These are phyloP conservation scores for Lachancea meyersii DNA, from an alignment of 805 yeast species.

Conservation along the genomic window DNA sequence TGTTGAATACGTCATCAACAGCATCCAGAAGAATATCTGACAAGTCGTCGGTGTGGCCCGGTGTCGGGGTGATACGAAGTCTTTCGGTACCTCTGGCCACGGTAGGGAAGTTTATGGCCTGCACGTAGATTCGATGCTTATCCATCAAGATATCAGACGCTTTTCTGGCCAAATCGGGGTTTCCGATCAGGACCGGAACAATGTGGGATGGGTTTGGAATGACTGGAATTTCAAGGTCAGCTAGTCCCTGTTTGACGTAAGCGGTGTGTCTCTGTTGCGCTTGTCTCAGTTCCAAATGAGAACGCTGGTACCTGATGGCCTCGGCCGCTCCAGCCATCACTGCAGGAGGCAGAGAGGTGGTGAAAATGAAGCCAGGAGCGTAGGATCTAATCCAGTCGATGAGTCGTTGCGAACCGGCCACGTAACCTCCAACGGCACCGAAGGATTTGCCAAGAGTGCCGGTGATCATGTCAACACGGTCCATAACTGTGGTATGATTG, in stretches of 20 bases:
- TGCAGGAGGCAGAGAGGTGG: slow-evolving; percentile 96
- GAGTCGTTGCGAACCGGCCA: slow-evolving; percentile 77
- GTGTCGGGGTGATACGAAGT: slow-evolving; percentile 97
- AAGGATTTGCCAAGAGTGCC: slow-evolving; percentile 97
- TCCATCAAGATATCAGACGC: slow-evolving; percentile 87
- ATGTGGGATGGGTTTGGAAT: slow-evolving; percentile 97
- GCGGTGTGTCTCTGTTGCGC: slow-evolving; percentile 80
- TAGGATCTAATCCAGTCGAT: slow-evolving; percentile 94
- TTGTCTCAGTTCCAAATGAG: slow-evolving; percentile 69
- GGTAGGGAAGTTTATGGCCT: slow-evolving; percentile 97
- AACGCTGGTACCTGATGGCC: slow-evolving; percentile 79
- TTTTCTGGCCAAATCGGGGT: slow-evolving; percentile 82
- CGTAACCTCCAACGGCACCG: slow-evolving; percentile 96
- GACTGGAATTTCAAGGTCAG: slow-evolving; percentile 78
- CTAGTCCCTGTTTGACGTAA: slow-evolving; percentile 71
- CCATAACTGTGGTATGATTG: slow-evolving; percentile 58
- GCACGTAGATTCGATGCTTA: slow-evolving; percentile 85
- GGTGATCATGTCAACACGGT: slow-evolving; percentile 90
- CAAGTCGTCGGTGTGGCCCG: slow-evolving; percentile 79
- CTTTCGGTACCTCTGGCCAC: slow-evolving; percentile 95
- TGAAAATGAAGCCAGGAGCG: slow-evolving; percentile 96
- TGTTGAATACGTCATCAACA: slow-evolving; percentile 72
- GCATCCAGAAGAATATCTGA: slow-evolving; percentile 73
- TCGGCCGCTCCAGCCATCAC: slow-evolving; percentile 92
- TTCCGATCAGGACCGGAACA: slow-evolving; percentile 91